Percentiles rank a stretch among this genome's conserved stretches.
Conservation (phyloP, 208 protist species). For the Tritrichomonas musculus region DNA sequence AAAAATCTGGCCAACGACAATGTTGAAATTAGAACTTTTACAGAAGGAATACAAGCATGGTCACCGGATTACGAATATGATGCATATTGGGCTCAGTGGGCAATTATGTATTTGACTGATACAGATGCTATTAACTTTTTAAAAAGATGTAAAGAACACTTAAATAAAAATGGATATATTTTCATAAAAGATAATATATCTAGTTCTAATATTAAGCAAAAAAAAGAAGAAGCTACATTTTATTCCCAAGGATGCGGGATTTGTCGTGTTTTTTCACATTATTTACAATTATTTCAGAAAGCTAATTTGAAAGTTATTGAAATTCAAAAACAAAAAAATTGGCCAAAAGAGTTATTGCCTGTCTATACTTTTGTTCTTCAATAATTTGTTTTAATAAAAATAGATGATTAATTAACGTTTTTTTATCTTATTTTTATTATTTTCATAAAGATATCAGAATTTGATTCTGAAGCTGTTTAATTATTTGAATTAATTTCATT, state of each 20-base stretch:
- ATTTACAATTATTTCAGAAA: neutral
- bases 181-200: slow-evolving; percentile 24
- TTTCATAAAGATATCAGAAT: no score
- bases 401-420: no score
- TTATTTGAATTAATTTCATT: no score
- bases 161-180: neutral
- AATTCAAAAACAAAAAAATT: neutral
- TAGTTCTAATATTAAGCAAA: neutral
- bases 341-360: neutral
- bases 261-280: neutral
- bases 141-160: neutral
- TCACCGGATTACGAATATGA: neutral
- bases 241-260: neutral
- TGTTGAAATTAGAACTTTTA: neutral
- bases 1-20: neutral
- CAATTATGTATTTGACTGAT: slow-evolving; percentile 10
- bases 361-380: slow-evolving; percentile 29
- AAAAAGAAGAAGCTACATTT: neutral
- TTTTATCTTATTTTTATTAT: no score
- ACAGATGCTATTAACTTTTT: neutral
- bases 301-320: neutral
- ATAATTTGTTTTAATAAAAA: no score
- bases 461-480: no score
- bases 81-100: slow-evolving; percentile 1
- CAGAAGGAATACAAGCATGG: neutral